Percentiles rank a stretch among this genome's conserved stretches.
Conservation (phyloP, 805 yeast genomes). For the Priceomyces carsonii region DNA sequence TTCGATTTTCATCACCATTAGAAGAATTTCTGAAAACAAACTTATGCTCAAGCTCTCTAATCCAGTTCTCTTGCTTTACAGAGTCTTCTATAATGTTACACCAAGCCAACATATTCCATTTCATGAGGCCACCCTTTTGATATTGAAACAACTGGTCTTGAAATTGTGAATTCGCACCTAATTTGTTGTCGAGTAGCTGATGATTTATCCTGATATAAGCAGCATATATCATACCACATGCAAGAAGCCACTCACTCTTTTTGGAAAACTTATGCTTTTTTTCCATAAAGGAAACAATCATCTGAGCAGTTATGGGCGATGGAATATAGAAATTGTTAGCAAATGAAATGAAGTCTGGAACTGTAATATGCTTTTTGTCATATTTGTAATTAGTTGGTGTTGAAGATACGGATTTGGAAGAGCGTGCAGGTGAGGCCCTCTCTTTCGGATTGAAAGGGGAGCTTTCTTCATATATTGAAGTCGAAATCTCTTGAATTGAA, state of each 20-base stretch:
- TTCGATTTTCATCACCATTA: constrained; percentile 14
- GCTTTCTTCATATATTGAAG: constrained; percentile 18
- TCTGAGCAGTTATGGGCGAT: constrained; percentile 46
- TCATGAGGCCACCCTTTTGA: constrained; percentile 54
- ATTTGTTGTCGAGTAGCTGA: constrained; percentile 41
- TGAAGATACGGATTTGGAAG: constrained; percentile 4
- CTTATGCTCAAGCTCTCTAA: constrained; percentile 50
- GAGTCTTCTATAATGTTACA: constrained; percentile 53
- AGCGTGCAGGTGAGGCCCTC: neutral
- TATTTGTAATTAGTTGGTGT: constrained; percentile 9
- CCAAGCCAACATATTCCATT: constrained; percentile 54
- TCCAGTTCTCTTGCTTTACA: constrained; percentile 63
- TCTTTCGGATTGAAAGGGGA: constrained; percentile 29
- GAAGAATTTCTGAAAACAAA: constrained; percentile 36
- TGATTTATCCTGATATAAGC: constrained; percentile 58
- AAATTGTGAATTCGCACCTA: constrained; percentile 51
- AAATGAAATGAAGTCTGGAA: constrained; percentile 41
- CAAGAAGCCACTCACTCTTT: constrained; percentile 65
- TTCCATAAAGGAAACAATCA: constrained; percentile 51
- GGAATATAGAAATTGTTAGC: constrained; percentile 70
- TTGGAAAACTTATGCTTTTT: constrained; percentile 52
- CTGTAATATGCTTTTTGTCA: constrained; percentile 25
- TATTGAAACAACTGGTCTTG: constrained; percentile 51
- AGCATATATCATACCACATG: constrained; percentile 65
- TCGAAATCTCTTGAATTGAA: constrained; percentile 9